Evolutionary conservation across 2,329 filamentous ascomycete species (phyloP), one percentile per base, ranked within the genome.

Genomic region (Immersiporthe knoxdaviesiana): DNA sequence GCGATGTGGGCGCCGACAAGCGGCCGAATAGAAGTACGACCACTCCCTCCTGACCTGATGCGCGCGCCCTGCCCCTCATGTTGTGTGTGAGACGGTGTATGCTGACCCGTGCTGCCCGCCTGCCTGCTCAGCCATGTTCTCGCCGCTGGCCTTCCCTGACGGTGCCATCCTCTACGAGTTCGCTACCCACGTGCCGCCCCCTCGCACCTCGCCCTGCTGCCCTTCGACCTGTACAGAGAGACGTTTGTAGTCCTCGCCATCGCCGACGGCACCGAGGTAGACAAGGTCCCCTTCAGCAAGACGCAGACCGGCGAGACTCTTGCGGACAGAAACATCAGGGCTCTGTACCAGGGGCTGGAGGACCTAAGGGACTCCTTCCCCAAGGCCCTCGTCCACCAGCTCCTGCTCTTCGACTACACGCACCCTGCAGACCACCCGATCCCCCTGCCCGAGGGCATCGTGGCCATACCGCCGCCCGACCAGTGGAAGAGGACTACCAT

Each of bases 91-190:
- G 64, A 60, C 60, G 32, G 61, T 67, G 72, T 66, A 73, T 72
- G 56, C 52, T 68, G 58, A 70, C 68, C 56, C 18, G 39, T 64
- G 41, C 68, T 72, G 27, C 69, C 68, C n/a, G n/a, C n/a, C n/a
- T n/a, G 37, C 56, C 62, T 60, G 61, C 66, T 71, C 78, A 97
- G 94, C 93, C 80, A 94, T 96, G 90, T 97, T 98, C 81, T 97
- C 93, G 69, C 95, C 95, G 54, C 83, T 96, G 75, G 92, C 92
- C 18, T 97, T 96, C 79, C 94, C 93, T 14, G 88, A 90, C 74
- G 95, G 95, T 71, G 90, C 90, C 76, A 91, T 98, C 71, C 86
- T 97, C 75, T 97, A 96, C 84, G 92, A 97, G 78, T 87, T 97
- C 72, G 90, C 92, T 69, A 93, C 92, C 71, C 91, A 93, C 75